phyloP scores from a whole-genome alignment of 129 eudicot species.

The Ambrosia trifida region DNA sequence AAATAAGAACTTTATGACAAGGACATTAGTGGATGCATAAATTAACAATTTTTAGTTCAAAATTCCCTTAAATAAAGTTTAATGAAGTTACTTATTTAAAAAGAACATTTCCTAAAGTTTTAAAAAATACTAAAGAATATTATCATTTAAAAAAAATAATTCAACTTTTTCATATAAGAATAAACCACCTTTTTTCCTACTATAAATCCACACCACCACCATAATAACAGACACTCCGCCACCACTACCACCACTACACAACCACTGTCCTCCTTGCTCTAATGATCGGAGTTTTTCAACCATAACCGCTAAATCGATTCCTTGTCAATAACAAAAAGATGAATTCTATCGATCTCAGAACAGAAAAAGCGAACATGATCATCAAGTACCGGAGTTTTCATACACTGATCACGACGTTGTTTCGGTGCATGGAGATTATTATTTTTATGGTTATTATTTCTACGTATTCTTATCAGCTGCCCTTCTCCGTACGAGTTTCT shows the following conservation, averaged over 20 bases:
- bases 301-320: constrained; percentile 23
- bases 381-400: constrained; percentile 38
- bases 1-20: too few species aligned
- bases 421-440: constrained; percentile 53
- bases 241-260: neutral
- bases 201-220: constrained; percentile 28
- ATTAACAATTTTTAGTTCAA: too few species aligned
- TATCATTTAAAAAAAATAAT: too few species aligned
- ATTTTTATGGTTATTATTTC: constrained; percentile 46
- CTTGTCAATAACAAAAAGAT: constrained; percentile 27
- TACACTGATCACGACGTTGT: constrained; percentile 45
- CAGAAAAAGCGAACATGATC: constrained; percentile 60
- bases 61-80: too few species aligned
- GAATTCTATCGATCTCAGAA: constrained; percentile 56
- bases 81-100: too few species aligned
- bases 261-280: constrained; percentile 19
- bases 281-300: constrained; percentile 37
- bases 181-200: neutral
- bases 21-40: too few species aligned
- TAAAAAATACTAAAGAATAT: too few species aligned
- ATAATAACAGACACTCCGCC: constrained; percentile 7
- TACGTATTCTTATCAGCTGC: constrained; percentile 45
- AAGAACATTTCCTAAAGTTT: too few species aligned
- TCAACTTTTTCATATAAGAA: neutral
- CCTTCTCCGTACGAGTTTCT: constrained; percentile 43